Evolutionary conservation across 1,284 basidiomycete species (phyloP), one percentile per base, ranked within the genome.

Genomic region (Pseudozyma pruni): DNA sequence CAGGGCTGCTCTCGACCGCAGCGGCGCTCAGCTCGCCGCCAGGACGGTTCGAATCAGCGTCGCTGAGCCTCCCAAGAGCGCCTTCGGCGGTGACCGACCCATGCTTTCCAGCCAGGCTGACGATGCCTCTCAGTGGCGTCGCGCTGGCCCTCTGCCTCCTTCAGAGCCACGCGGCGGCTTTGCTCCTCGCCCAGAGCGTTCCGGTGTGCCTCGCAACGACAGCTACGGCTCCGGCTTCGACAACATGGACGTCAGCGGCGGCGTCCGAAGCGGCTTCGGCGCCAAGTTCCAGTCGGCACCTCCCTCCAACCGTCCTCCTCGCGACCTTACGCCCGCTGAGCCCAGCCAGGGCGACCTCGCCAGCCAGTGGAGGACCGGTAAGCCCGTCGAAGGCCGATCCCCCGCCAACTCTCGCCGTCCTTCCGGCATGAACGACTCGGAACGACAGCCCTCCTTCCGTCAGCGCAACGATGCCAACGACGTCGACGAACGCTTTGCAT

Each of bases 11-110:
- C 67, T 81, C 29, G 71, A 69, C 43, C 68, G 69, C 48, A 75
- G 61, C 50, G 79, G 79, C 31, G 40, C 52, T 39, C 75, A 84
- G 73, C 85, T 98, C 48, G 89, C 88, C 31, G 91, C 91, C 41
- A 87, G 96, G 66, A 88, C 87, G 22, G 87, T 98, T 67, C 88
- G 95, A 55, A 89, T 98, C 61, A 93, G 91, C 83, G 94, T 98
- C 39, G 96, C 96, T 17, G 96, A 98, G 81, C 90, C 95, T 91
- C 93, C 49, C 35, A 68, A 55, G 53, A 46, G 52, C 17, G 56
- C 59, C 20, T 70, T 70, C 27, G 67, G 67, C 31, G 62, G 68
- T 11, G 61, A 71, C 25, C 63, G 69, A 5, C 37, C 69, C 32
- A 35, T 58, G 16, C 42, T 72, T 80, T 46, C 72, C 76, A 78